Conservation (phyloP, 2,329 filamentous ascomycete species). For the Lecanosticta acicola region DNA sequence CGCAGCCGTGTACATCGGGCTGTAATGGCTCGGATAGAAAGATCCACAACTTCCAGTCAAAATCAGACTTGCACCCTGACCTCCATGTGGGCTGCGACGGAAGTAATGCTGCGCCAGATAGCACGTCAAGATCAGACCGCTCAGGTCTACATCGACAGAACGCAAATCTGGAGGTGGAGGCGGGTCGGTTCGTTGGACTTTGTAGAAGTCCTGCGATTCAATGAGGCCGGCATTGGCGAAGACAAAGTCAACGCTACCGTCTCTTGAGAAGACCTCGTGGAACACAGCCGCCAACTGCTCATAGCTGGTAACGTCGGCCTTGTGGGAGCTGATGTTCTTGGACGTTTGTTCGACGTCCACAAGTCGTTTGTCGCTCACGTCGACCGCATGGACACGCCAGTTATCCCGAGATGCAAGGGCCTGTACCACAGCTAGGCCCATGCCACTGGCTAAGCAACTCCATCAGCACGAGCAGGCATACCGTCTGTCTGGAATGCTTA, state of each 20-base stretch:
- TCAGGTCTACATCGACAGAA: slow-evolving; percentile 38
- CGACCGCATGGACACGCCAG: slow-evolving; percentile 40
- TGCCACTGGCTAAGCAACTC: slow-evolving; percentile 34
- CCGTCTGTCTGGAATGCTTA: slow-evolving; percentile 6
- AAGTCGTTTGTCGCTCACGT: slow-evolving; percentile 35
- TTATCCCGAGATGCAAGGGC: slow-evolving; percentile 32
- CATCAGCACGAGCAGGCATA: background rate
- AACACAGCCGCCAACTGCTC: slow-evolving; percentile 32
- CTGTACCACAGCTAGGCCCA: slow-evolving; percentile 39
- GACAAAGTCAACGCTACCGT: slow-evolving; percentile 41
- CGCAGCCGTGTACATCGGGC: slow-evolving; percentile 36
- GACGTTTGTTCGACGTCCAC: slow-evolving; percentile 25
- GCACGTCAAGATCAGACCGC: slow-evolving; percentile 34
- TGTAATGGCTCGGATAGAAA: slow-evolving; percentile 23
- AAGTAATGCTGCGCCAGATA: slow-evolving; percentile 39
- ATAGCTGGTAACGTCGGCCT: slow-evolving; percentile 38
- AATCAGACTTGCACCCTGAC: slow-evolving; percentile 8
- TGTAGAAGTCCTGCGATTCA: slow-evolving; percentile 40
- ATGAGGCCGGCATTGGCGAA: slow-evolving; percentile 47
- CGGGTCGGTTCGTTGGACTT: slow-evolving; percentile 22
- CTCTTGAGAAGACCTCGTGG: slow-evolving; percentile 32
- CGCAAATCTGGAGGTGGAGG: slow-evolving; percentile 31
- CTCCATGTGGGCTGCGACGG: slow-evolving; percentile 8
- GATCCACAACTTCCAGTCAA: slow-evolving; percentile 13
- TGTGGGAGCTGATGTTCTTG: slow-evolving; percentile 33